These are phyloP conservation scores for Clavaria fumosa DNA, from an alignment of 768 basidiomycete species.

Conservation along the genomic window DNA sequence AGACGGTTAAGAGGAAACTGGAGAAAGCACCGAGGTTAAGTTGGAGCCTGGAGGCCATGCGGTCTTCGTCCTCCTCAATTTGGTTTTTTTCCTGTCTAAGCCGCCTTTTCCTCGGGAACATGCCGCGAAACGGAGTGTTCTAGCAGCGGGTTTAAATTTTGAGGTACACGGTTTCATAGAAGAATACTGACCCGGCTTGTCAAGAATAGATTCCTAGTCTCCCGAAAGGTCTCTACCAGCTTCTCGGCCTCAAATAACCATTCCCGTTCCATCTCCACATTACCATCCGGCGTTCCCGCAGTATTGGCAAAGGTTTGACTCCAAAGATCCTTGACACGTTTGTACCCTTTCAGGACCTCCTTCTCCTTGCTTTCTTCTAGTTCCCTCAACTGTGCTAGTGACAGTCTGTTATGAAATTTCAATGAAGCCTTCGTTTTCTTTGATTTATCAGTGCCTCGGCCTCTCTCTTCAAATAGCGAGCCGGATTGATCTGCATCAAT, in stretches of 20 bases:
- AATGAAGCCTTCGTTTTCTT: constrained; percentile 21
- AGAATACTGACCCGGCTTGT: constrained; percentile 47
- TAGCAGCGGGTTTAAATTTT: constrained; percentile 8
- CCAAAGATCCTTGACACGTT: constrained; percentile 49
- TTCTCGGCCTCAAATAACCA: constrained; percentile 80
- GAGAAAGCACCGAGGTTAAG: constrained; percentile 46
- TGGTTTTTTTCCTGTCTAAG: too few relatives aligned
- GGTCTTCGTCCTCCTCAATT: constrained; percentile 46
- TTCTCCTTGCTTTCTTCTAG: constrained; percentile 53
- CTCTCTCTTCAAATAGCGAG: constrained; percentile 59
- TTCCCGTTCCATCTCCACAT: constrained; percentile 39
- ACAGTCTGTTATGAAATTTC: constrained; percentile 33
- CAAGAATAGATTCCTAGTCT: constrained; percentile 73
- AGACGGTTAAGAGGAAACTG: too few relatives aligned
- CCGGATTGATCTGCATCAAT: constrained; percentile 11
- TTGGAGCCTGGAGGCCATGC: constrained; percentile 64
- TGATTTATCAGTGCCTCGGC: constrained; percentile 21
- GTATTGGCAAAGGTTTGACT: constrained; percentile 29
- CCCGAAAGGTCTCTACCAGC: constrained; percentile 77
- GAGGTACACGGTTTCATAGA: background rate
- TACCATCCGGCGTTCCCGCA: constrained; percentile 15
- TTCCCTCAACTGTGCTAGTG: constrained; percentile 41
- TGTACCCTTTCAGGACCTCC: constrained; percentile 44
- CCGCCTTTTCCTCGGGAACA: constrained; percentile 42
- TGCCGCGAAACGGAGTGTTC: constrained; percentile 49